These are phyloP conservation scores for Fraxinus paxiana DNA, from an alignment of 305 asterid genomes.

Conservation along the genomic window DNA sequence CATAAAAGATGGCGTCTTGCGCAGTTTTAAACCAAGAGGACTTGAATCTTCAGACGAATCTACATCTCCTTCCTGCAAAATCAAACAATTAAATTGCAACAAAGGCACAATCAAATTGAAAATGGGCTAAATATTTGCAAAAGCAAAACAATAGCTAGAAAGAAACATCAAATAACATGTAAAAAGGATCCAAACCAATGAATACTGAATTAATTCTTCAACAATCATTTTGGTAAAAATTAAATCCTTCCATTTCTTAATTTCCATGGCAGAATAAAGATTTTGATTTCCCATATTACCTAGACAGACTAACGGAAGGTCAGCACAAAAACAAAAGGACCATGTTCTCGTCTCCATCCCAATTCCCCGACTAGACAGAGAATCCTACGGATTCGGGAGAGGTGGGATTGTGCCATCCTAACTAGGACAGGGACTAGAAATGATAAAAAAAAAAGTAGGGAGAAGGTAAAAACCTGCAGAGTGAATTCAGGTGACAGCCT, in stretches of 20 bases:
- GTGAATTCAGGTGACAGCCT: not conserved
- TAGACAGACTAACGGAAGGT: no score
- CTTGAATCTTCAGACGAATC: slow-evolving; percentile 20
- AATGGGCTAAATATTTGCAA: not conserved
- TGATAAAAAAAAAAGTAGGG: not conserved
- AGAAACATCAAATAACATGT: not conserved
- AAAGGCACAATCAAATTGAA: not conserved
- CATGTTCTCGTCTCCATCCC: not conserved
- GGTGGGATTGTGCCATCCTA: no score
- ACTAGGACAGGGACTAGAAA: no score
- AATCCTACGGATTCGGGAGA: no score
- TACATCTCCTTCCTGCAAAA: slow-evolving; percentile 26
- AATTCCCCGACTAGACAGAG: not conserved
- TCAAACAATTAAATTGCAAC: not conserved
- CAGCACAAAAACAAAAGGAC: not conserved
- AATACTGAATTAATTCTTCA: not conserved
- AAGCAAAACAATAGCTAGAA: not conserved
- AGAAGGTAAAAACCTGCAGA: not conserved
- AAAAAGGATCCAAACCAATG: not conserved
- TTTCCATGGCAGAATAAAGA: not conserved
- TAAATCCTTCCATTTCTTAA: not conserved
- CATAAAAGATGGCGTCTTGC: slow-evolving; percentile 40
- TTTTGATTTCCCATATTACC: not conserved
- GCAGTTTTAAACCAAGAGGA: slow-evolving; percentile 41
- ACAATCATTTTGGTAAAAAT: not conserved